Evolutionary conservation across 352 stramenopile genomes (phyloP).

Genomic region (Ophiocytium majus): DNA sequence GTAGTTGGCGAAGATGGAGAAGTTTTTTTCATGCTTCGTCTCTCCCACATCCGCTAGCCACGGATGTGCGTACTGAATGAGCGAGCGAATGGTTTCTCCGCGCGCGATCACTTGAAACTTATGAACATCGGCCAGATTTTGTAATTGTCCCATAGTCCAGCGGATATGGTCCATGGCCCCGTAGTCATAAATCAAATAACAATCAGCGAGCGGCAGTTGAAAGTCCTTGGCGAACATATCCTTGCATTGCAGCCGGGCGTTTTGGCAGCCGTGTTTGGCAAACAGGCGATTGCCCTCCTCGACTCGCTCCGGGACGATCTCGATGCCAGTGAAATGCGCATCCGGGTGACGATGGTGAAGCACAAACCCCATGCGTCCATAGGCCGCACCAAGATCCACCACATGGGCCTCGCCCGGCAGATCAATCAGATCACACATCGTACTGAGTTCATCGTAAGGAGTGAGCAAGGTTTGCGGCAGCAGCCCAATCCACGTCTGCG

Average conservation of each 20-base stretch:
- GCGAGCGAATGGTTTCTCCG: not conserved
- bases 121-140: not conserved
- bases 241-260: not conserved
- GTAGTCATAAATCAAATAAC: conserved; percentile 16
- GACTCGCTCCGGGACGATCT: not conserved
- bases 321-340: not conserved
- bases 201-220: not conserved
- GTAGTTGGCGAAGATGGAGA: not conserved
- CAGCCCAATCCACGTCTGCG: not conserved
- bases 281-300: not conserved
- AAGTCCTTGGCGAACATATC: not conserved
- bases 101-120: not conserved
- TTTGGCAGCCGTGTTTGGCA: not conserved
- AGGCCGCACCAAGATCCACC: not conserved
- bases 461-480: not conserved
- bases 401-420: not conserved
- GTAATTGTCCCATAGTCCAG: not conserved
- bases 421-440: no score
- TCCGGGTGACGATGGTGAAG: not conserved
- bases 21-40: not conserved
- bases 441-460: not conserved
- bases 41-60: not conserved
- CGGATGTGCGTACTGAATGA: not conserved
- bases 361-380: conserved; percentile 4
- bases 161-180: not conserved